Evolutionary conservation across 2,329 filamentous ascomycete genomes (phyloP).

Genomic region (Colletotrichum godetiae): DNA sequence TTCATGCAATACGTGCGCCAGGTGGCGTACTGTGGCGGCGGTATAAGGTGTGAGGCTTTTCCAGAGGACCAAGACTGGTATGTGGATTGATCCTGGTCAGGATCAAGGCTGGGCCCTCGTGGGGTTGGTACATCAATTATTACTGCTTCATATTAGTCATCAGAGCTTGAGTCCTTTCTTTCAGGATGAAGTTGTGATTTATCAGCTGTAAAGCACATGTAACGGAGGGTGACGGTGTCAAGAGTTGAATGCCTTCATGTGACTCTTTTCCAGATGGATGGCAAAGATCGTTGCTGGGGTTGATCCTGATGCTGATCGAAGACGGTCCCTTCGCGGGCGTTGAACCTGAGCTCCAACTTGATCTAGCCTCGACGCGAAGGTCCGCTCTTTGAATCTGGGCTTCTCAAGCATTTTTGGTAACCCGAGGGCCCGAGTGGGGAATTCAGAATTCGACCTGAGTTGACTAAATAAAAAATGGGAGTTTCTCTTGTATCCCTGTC

Average conservation of each 20-base stretch:
- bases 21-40: constrained; percentile 11
- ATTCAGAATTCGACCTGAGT: not conserved
- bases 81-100: constrained; percentile 1
- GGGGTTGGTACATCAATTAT: not conserved
- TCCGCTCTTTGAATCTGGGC: not conserved
- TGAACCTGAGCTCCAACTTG: not conserved
- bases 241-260: too few species aligned
- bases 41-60: not conserved
- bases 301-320: not conserved
- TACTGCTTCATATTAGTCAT: too few species aligned
- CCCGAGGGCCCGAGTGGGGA: not conserved
- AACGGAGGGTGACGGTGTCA: too few species aligned
- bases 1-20: not conserved
- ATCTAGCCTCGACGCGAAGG: not conserved
- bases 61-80: not conserved
- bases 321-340: not conserved
- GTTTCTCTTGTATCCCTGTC: too few species aligned
- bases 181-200: too few species aligned
- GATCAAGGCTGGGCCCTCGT: not conserved
- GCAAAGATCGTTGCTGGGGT: not conserved
- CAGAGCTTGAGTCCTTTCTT: too few species aligned
- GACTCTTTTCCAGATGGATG: too few species aligned
- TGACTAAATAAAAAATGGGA: too few species aligned
- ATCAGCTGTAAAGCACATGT: too few species aligned
- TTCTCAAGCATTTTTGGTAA: not conserved